These are phyloP conservation scores for Dothidotthia symphoricarpi DNA, from an alignment of 2,329 filamentous ascomycete genomes.

Conservation along the genomic window DNA sequence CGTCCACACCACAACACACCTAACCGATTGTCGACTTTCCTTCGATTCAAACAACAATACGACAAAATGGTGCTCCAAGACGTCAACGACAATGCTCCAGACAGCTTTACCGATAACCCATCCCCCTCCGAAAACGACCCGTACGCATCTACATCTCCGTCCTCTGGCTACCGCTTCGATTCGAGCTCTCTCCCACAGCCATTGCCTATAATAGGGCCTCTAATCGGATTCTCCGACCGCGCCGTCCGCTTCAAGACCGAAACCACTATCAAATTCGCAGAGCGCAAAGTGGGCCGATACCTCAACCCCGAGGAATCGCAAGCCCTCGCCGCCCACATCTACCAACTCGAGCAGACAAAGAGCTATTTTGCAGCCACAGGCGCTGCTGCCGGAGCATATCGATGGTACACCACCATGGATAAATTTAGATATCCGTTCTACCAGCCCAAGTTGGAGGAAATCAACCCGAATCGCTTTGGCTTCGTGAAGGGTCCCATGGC, in stretches of 20 bases:
- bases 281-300: conserved; percentile 39
- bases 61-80: conserved; percentile 45
- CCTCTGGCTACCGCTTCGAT: conserved; percentile 33
- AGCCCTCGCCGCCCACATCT: conserved; percentile 43
- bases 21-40: neutral
- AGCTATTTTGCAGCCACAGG: conserved; percentile 43
- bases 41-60: neutral
- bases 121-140: conserved; percentile 41
- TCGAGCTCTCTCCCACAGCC: conserved; percentile 40
- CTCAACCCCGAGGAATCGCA: conserved; percentile 45
- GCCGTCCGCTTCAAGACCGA: conserved; percentile 31
- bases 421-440: conserved; percentile 45
- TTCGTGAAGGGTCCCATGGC: conserved; percentile 37
- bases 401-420: conserved; percentile 37
- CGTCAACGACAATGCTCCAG: conserved; percentile 27
- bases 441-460: conserved; percentile 39
- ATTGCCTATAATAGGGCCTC: conserved; percentile 34
- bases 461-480: conserved; percentile 43
- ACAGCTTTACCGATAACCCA: conserved; percentile 33
- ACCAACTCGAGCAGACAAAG: conserved; percentile 39
- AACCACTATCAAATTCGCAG: conserved; percentile 32
- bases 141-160: conserved; percentile 28
- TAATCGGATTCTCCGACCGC: conserved; percentile 29
- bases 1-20: conserved; percentile 12
- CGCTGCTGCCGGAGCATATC: conserved; percentile 28